Conservation (phyloP, 768 basidiomycete species). For the Tricholoma flavovirens region DNA sequence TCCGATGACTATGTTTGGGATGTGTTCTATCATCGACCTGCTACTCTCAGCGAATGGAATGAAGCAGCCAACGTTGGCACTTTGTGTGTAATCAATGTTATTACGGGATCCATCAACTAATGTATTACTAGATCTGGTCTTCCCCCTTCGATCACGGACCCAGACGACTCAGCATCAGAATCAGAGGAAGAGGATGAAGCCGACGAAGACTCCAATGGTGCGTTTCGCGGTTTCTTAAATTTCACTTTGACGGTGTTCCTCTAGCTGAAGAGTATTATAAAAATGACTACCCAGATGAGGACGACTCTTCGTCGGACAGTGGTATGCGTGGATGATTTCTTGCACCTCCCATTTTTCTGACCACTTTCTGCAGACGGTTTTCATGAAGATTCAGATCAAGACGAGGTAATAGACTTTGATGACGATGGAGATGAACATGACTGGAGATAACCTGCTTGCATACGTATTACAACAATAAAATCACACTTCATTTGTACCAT, state of each 20-base stretch:
- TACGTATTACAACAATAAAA: not conserved
- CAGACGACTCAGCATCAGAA: slow-evolving; percentile 57
- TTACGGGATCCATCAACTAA: slow-evolving; percentile 1
- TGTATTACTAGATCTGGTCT: slow-evolving; percentile 48
- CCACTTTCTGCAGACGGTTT: slow-evolving; percentile 41
- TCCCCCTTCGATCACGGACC: slow-evolving; percentile 49
- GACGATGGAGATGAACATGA: slow-evolving; percentile 22
- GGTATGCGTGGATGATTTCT: slow-evolving; percentile 20
- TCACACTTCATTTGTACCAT: not conserved
- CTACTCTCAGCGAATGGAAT: slow-evolving; percentile 55
- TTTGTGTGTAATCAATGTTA: slow-evolving; percentile 39
- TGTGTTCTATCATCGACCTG: slow-evolving; percentile 70
- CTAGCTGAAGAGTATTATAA: slow-evolving; percentile 79
- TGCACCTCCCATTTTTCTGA: slow-evolving; percentile 1
- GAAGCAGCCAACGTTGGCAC: slow-evolving; percentile 54
- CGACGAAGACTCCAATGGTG: slow-evolving; percentile 84
- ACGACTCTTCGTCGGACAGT: slow-evolving; percentile 36
- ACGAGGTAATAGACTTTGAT: slow-evolving; percentile 31
- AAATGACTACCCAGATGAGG: slow-evolving; percentile 81
- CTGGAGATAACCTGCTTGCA: slow-evolving; percentile 5
- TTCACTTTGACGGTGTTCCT: not conserved
- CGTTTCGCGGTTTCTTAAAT: slow-evolving; percentile 5
- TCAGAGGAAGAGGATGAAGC: slow-evolving; percentile 68
- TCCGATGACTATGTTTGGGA: slow-evolving; percentile 76
- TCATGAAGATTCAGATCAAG: slow-evolving; percentile 48